Evolutionary conservation across 148 eudicot genomes (phyloP).

Genomic region (Amaranthus hypochondriacus): DNA sequence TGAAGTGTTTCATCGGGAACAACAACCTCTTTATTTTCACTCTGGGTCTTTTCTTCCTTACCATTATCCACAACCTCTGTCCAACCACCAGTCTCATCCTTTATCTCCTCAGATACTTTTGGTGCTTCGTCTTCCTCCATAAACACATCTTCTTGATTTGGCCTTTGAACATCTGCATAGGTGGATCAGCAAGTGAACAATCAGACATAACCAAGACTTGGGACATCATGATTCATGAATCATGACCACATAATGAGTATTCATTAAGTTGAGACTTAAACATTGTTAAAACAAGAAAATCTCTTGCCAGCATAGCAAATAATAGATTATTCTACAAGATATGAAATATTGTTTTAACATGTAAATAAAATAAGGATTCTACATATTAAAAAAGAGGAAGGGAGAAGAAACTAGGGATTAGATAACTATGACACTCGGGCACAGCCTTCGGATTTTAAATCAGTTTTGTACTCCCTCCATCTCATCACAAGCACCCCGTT

Average conservation of each 20-base stretch:
- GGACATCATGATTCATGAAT: not conserved
- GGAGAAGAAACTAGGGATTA: not conserved
- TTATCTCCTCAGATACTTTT: conserved; percentile 39
- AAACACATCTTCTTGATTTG: conserved; percentile 76
- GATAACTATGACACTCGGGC: not conserved
- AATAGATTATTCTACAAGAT: not conserved
- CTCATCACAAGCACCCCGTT: too few species aligned
- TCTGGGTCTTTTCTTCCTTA: conserved; percentile 32
- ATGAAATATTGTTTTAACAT: not conserved
- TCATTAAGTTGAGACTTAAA: not conserved
- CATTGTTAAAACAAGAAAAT: not conserved
- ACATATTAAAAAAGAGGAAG: not conserved
- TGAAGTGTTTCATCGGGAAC: conserved; percentile 72
- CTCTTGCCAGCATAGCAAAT: not conserved
- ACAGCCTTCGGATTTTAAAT: not conserved
- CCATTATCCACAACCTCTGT: conserved; percentile 48
- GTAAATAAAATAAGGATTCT: not conserved
- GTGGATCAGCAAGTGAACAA: conserved; percentile 6
- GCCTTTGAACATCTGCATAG: conserved; percentile 62
- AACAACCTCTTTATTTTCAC: conserved; percentile 46
- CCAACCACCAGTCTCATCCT: conserved; percentile 55
- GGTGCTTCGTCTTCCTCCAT: conserved; percentile 91
- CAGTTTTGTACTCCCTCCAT: too few species aligned
- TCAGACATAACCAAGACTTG: not conserved
- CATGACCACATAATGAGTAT: not conserved